phyloP scores from a whole-genome alignment of 2,329 filamentous ascomycete species.

The Lachnellula occidentalis region DNA sequence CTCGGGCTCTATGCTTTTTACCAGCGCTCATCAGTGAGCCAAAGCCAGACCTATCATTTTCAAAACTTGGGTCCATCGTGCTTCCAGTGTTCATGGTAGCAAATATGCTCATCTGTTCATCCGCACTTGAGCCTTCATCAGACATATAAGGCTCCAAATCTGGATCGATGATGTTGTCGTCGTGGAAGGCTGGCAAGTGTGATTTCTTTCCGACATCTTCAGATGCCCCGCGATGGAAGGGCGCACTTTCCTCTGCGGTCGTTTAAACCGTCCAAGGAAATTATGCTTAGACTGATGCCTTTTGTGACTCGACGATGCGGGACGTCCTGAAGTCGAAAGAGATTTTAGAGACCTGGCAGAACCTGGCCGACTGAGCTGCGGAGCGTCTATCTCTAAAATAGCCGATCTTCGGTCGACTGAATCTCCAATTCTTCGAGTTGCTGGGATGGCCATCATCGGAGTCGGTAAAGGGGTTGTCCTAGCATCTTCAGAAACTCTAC shows the following conservation, averaged over 20 bases:
- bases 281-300: conserved; percentile 86
- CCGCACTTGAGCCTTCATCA: conserved; percentile 85
- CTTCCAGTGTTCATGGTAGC: conserved; percentile 65
- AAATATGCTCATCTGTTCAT: conserved; percentile 86
- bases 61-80: conserved; percentile 58
- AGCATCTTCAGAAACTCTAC: conserved; percentile 26
- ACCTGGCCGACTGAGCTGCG: conserved; percentile 80
- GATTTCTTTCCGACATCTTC: conserved; percentile 62
- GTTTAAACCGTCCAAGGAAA: conserved; percentile 70
- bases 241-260: conserved; percentile 72
- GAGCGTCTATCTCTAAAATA: conserved; percentile 82
- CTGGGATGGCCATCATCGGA: conserved; percentile 66
- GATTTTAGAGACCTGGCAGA: conserved; percentile 88
- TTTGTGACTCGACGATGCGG: conserved; percentile 74
- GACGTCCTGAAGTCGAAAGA: conserved; percentile 55
- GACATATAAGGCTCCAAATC: conserved; percentile 94
- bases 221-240: conserved; percentile 72
- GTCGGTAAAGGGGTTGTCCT: conserved; percentile 51
- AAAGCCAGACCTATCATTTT: conserved; percentile 67
- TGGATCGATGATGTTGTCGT: conserved; percentile 97
- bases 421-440: conserved; percentile 61
- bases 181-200: conserved; percentile 85
- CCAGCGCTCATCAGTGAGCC: conserved; percentile 66
- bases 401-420: conserved; percentile 80
- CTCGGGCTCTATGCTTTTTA: conserved; percentile 67